phyloP scores from a whole-genome alignment of 768 basidiomycete genomes.

The Nidularia pulvinata region DNA sequence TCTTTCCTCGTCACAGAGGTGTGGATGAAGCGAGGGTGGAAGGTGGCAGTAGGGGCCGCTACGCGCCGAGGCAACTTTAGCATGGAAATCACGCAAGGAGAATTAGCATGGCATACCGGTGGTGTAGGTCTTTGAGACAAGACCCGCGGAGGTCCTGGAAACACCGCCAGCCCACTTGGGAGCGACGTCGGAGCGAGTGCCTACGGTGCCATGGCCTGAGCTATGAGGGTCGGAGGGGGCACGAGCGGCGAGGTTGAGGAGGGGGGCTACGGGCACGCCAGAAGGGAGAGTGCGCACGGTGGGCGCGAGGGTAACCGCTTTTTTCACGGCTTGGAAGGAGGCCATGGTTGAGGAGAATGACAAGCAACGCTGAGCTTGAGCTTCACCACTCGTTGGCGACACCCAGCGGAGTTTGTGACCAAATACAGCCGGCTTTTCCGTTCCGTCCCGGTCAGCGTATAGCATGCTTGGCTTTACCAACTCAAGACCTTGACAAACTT shows the following conservation, averaged over 20 bases:
- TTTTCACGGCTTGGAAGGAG: constrained; percentile 74
- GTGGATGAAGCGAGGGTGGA: constrained; percentile 75
- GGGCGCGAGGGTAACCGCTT: constrained; percentile 79
- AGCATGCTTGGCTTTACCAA: too few species aligned
- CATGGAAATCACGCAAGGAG: constrained; percentile 3
- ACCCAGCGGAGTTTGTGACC: constrained; percentile 26
- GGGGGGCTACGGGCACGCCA: constrained; percentile 78
- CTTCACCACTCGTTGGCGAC: too few species aligned
- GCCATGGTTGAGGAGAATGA: constrained; percentile 45
- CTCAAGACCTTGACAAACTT: too few species aligned
- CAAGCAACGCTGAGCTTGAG: too few species aligned
- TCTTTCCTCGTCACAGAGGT: constrained; percentile 70
- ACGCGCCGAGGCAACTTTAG: constrained; percentile 6
- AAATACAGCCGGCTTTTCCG: constrained; percentile 32
- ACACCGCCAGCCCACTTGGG: constrained; percentile 66
- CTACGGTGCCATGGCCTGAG: constrained; percentile 54
- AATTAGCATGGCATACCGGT: constrained; percentile 46
- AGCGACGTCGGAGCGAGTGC: constrained; percentile 60
- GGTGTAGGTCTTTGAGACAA: constrained; percentile 64
- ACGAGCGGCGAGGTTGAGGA: constrained; percentile 72
- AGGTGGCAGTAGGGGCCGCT: constrained; percentile 54
- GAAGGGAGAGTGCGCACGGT: constrained; percentile 78
- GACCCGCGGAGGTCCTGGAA: constrained; percentile 45
- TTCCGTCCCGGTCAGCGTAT: constrained; percentile 29
- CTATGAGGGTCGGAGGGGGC: constrained; percentile 61